Conservation (phyloP, 2,329 filamentous ascomycete genomes). For the Fusarium protoensiforme region DNA sequence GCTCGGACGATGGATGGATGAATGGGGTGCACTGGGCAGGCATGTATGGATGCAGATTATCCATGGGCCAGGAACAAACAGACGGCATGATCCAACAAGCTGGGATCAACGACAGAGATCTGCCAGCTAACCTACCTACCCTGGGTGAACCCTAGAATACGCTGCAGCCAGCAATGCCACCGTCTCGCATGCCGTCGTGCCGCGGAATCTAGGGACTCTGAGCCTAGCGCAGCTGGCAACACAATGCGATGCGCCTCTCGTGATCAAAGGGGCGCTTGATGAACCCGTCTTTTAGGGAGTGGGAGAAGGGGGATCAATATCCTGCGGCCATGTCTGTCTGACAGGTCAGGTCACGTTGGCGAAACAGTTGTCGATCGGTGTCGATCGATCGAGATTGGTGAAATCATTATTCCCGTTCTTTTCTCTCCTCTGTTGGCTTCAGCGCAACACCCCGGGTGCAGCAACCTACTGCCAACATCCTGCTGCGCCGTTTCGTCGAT, state of each 20-base stretch:
- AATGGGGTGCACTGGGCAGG: neutral
- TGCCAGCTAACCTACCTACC: constrained; percentile 7
- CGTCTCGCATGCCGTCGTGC: neutral
- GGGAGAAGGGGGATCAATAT: constrained; percentile 14
- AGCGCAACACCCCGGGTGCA: constrained; percentile 10
- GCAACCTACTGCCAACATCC: neutral
- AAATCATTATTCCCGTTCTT: constrained; percentile 4
- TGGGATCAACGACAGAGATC: neutral
- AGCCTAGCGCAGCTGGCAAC: constrained; percentile 14
- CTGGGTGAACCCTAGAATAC: constrained; percentile 1
- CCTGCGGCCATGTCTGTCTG: constrained; percentile 18
- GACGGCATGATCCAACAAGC: neutral
- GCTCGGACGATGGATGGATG: neutral
- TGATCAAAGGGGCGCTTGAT: constrained; percentile 15
- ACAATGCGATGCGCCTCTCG: constrained; percentile 17
- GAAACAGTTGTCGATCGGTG: constrained; percentile 25
- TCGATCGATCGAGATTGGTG: constrained; percentile 40
- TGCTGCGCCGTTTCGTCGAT: neutral
- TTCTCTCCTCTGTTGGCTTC: neutral
- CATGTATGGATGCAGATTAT: neutral
- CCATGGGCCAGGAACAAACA: neutral
- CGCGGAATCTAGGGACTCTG: constrained; percentile 19
- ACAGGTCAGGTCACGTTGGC: constrained; percentile 33
- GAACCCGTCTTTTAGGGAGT: neutral
- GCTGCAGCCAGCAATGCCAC: neutral